Evolutionary conservation across 495 filamentous ascomycete species (phyloP).

Genomic region (Rhizodiscina lignyota): DNA sequence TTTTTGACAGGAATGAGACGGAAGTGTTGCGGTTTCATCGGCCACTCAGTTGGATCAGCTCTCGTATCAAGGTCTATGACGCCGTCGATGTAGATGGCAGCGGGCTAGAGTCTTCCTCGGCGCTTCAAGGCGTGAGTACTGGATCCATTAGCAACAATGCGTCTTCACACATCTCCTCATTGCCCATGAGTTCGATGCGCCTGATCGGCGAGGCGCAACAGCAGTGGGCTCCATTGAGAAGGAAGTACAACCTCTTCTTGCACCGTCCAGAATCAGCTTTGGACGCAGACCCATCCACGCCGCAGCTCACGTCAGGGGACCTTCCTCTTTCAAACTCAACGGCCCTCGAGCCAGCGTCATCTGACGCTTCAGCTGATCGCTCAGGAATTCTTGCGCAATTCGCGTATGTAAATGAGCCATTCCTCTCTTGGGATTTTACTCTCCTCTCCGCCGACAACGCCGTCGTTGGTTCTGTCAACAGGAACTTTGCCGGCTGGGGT

Average conservation of each 20-base stretch:
- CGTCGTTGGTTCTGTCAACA: conserved; percentile 44
- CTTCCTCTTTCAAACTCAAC: conserved; percentile 30
- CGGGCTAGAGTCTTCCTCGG: conserved; percentile 20
- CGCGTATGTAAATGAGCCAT: conserved; percentile 33
- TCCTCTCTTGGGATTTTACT: conserved; percentile 27
- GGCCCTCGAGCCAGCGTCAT: conserved; percentile 33
- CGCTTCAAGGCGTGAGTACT: conserved; percentile 25
- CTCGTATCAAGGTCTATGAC: conserved; percentile 47
- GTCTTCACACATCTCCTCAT: conserved; percentile 27
- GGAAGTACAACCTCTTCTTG: conserved; percentile 54
- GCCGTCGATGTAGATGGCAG: conserved; percentile 28
- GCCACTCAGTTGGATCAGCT: conserved; percentile 52
- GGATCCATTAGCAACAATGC: too few species aligned
- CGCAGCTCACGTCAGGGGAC: conserved; percentile 25
- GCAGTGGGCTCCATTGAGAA: conserved; percentile 47
- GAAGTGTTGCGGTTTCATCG: conserved; percentile 51
- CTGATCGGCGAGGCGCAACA: conserved; percentile 53
- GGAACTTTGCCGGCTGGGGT: conserved; percentile 52
- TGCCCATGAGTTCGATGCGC: conserved; percentile 39
- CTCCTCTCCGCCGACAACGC: conserved; percentile 13
- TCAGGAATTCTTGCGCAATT: conserved; percentile 41
- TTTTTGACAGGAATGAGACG: conserved; percentile 47
- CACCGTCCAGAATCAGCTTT: conserved; percentile 17
- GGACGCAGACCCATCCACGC: conserved; percentile 14
- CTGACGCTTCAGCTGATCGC: too few species aligned